Evolutionary conservation across 768 basidiomycete species (phyloP), one percentile per base, ranked within the genome.

Genomic region (Amanita jacksonii): DNA sequence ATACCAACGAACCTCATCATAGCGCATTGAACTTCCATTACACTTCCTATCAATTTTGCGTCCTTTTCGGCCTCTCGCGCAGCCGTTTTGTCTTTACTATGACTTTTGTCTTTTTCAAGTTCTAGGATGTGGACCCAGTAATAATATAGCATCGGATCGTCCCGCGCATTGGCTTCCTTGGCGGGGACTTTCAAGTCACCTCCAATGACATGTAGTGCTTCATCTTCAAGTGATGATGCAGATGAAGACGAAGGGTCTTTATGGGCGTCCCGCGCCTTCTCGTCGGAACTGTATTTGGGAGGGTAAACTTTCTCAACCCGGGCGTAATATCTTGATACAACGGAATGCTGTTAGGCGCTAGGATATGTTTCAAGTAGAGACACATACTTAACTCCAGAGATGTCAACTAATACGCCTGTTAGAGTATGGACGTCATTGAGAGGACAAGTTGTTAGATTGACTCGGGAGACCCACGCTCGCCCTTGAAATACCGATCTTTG

Each of bases 401-500:
- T 68, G 56, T 97, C 91, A 45, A 97, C 81, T 47, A 89, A 77
- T 43, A 94, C 79, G 65, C 75, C 89, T 93, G 56, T n/a, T 50
- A 43, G 37, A 53, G 48, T 39, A 46, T 45, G 46, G 42, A 34
- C 35, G 49, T 60, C 35, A 37, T 27, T 30, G 18, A 24, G 12
- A n/a, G 24, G 15, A 32, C 8, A n/a, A 15, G 22, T 12, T 54
- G 53, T 42, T 25, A 41, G 23, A 27, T 31, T 40, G 23, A 49
- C 27, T 19, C 41, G 34, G n/a, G n/a, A n/a, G 46, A 77, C 91
- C 48, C 56, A 93, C 91, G 83, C 65, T 99, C 96, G 52, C 79
- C 81, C 33, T 75, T 67, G 63, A 91, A 98, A 63, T 91, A 99
- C 23, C 96, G 77, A 66, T 98, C 87, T 55, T 92, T 91, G 74